Evolutionary conservation across 805 yeast genomes (phyloP).

Genomic region (Nakazawaea siamensis): DNA sequence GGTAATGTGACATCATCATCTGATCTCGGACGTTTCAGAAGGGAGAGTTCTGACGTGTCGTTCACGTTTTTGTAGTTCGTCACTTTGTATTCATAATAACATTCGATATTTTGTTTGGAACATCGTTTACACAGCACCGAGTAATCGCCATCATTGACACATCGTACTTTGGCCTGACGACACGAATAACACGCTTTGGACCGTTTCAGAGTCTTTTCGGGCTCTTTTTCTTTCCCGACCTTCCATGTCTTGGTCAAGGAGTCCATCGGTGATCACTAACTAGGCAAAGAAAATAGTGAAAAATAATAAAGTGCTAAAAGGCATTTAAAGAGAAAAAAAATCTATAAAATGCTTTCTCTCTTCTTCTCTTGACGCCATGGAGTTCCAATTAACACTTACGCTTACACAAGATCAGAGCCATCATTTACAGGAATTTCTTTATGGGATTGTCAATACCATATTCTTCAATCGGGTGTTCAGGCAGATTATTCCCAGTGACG

Average conservation of each 20-base stretch:
- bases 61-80: constrained; percentile 25
- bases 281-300: too few relatives aligned
- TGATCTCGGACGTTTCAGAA: not conserved
- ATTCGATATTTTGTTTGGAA: constrained; percentile 38
- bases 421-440: constrained; percentile 6
- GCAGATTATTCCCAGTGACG: constrained; percentile 7
- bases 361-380: constrained; percentile 2
- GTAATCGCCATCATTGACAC: constrained; percentile 30
- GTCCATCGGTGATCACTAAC: too few relatives aligned
- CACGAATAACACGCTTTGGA: constrained; percentile 58
- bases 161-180: constrained; percentile 53
- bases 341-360: too few relatives aligned
- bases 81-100: constrained; percentile 49
- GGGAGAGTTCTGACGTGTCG: not conserved
- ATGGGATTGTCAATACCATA: constrained; percentile 10
- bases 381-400: constrained; percentile 8
- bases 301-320: too few relatives aligned
- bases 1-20: not conserved
- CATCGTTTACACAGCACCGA: constrained; percentile 52
- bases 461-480: constrained; percentile 9
- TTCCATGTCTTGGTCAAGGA: too few relatives aligned
- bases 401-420: constrained; percentile 4
- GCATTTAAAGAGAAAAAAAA: too few relatives aligned
- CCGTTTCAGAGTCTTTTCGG: constrained; percentile 14
- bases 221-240: not conserved